These are phyloP conservation scores for Huntiella decipiens DNA, from an alignment of 2,329 filamentous ascomycete species.

Conservation along the genomic window DNA sequence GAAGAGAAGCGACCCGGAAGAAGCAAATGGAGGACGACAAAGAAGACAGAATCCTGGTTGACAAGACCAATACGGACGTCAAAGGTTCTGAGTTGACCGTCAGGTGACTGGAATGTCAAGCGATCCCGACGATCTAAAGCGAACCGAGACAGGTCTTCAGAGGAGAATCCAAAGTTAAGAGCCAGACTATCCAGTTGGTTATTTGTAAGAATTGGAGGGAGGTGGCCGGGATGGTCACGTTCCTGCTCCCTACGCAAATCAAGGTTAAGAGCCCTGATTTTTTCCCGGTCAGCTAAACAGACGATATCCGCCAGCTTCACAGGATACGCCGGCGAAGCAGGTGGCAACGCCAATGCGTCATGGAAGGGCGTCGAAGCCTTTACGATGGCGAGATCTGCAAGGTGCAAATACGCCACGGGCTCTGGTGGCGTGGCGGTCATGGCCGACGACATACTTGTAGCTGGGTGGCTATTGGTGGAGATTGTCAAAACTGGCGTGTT, in stretches of 20 bases:
- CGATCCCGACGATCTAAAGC: slow-evolving; percentile 34
- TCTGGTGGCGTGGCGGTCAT: slow-evolving; percentile 25
- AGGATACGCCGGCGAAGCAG: slow-evolving; percentile 22
- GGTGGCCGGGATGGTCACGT: slow-evolving; percentile 39
- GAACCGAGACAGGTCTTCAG: slow-evolving; percentile 33
- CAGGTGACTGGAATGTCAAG: slow-evolving; percentile 32
- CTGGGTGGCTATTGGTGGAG: background rate
- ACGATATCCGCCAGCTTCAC: slow-evolving; percentile 37
- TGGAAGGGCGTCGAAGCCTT: slow-evolving; percentile 36
- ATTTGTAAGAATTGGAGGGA: slow-evolving; percentile 42
- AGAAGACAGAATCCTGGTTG: slow-evolving; percentile 43
- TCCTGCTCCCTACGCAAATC: slow-evolving; percentile 38
- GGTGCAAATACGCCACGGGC: slow-evolving; percentile 37
- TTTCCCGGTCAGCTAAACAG: slow-evolving; percentile 30
- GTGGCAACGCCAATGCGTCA: slow-evolving; percentile 30
- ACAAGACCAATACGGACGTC: slow-evolving; percentile 35
- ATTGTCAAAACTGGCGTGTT: slow-evolving; percentile 15
- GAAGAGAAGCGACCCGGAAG: slow-evolving; percentile 19
- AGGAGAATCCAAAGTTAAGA: slow-evolving; percentile 32
- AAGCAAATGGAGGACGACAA: slow-evolving; percentile 33
- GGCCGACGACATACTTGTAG: slow-evolving; percentile 20
- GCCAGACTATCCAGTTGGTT: slow-evolving; percentile 36
- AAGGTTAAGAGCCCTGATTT: slow-evolving; percentile 29
- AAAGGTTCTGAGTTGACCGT: slow-evolving; percentile 32
- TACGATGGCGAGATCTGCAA: slow-evolving; percentile 34